Base-by-base conservation (phyloP, 1,284 basidiomycete genomes). In the Psilocybe mexicana region DNA sequence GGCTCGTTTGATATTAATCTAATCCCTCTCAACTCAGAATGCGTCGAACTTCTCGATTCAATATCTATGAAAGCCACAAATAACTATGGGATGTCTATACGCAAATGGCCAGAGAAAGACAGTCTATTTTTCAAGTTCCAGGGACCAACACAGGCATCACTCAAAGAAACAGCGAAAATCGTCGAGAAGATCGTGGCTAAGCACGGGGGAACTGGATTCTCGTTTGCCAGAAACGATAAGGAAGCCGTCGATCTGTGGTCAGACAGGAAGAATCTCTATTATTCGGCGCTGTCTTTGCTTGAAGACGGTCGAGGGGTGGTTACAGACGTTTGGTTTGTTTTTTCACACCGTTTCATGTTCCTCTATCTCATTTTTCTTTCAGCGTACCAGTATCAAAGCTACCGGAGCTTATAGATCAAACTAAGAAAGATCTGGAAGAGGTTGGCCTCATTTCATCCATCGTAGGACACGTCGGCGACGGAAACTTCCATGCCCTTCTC, bases 41-140 rank as follows among this genome's bases (percentile, higher is more conserved):
- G 92, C 61, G 84, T 93, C 48, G 92, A 94, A 68, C 82, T 93
- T n/a, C 75, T 88, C 33, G 93, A 94, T 69, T 78, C 82, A 54
- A 73, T 80, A 43, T 88, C 87, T 70, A 90, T 93, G 81, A 74
- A 76, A 30, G 85, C 84, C 66, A 86, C 87, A 59, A 93, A 93
- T 71, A 67, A 78, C 35, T 84, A 80, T 60, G 86, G 89, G 47
- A 66, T 80, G 60, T 82, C 84, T 5, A 28, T 33, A 14, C 83
- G 79, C 24, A 81, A 79, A 61, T 93, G 86, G 76, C 84, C 84
- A 0, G 87, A 87, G 61, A 79, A 79, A 52, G 91, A 93, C 67
- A 84, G 84, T 33, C 78, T 96, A 14, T 94, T 94, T 78, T 88
- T 96, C 81, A 96, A 96, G 72, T 87, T 96, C 69, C 92, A 94